Evolutionary conservation across 1,284 basidiomycete species (phyloP).

Genomic region (Puccinia novopanici): DNA sequence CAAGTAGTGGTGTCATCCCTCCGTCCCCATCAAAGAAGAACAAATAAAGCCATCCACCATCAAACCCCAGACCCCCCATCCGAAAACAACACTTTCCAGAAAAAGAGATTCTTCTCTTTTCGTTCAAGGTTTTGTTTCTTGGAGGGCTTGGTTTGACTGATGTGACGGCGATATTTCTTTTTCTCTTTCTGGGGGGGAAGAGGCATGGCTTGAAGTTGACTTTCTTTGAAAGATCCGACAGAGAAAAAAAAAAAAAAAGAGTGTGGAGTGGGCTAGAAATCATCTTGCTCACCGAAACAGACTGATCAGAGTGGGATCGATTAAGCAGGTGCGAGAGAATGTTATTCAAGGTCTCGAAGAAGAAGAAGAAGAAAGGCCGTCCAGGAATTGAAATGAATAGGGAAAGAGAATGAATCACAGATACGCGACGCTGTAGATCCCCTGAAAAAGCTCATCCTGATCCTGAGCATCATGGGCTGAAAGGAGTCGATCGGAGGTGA

Average conservation of each 20-base stretch:
- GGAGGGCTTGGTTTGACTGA: background rate
- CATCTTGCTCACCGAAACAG: background rate
- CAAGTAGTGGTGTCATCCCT: background rate
- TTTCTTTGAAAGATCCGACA: slow-evolving; percentile 34
- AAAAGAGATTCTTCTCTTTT: background rate
- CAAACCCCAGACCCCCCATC: background rate
- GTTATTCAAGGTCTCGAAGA: background rate
- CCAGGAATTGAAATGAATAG: background rate
- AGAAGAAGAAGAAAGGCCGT: background rate
- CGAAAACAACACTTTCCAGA: background rate
- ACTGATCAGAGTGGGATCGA: background rate
- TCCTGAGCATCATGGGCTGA: background rate
- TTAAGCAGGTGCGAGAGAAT: background rate
- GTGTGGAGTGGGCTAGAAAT: background rate
- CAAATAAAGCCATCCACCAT: background rate
- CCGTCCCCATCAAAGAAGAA: background rate
- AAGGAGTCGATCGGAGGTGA: background rate
- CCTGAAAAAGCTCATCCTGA: slow-evolving; percentile 27
- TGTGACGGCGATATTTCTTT: background rate
- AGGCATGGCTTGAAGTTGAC: slow-evolving; percentile 12
- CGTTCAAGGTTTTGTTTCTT: background rate
- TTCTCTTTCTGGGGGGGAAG: background rate
- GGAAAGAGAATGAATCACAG: background rate
- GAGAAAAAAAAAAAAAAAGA: background rate
- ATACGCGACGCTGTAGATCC: slow-evolving; percentile 19